Evolutionary conservation across 331 rosid genomes (phyloP), one percentile per base, ranked within the genome.

Genomic region (Arachis monticola): DNA sequence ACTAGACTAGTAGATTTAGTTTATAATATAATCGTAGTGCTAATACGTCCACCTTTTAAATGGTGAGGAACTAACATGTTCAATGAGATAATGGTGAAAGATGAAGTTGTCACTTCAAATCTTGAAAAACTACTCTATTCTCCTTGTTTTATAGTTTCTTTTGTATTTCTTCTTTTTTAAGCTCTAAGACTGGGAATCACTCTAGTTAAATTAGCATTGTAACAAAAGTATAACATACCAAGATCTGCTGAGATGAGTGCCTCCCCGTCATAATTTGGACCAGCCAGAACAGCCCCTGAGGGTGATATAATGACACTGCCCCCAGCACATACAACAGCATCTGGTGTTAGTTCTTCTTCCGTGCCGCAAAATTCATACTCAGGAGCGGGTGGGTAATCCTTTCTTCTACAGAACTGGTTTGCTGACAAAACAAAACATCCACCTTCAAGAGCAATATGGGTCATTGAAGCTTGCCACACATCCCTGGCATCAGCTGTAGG

Each of bases 251-350:
- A 69, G 75, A 91, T 88, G 44, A 94, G 93, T 35, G 92, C 93
- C 88, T 94, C 97, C 52, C 95, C 98, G 11, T 94, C 95, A 48
- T 85, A 90, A 83, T 90, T 91, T 55, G 98, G 98, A 73, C 97
- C 98, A 7, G 97, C 96, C 35, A 94, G 87, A 83, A 94, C 80
- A 60, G 77, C 65, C 75, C 98, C 98, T 42, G 95, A 84, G 3
- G 98, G 98, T 63, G 98, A 94, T 65, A 94, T 83, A 50, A 94
- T 94, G 81, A 85, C 97, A 84, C 97, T 94, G 46, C 98, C 98
- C 17, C 98, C 97, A 45, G 95, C 86, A 45, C 96, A 94, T 75
- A 94, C 98, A 70, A 94, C 89, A 83, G 96, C 88, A 72, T 94
- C 96, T 1, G 96, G 95, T 41, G 72, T 83, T 55, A 88, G 96